Base-by-base conservation (phyloP, 2,329 filamentous ascomycete species). In the Kalmusia sp. region DNA sequence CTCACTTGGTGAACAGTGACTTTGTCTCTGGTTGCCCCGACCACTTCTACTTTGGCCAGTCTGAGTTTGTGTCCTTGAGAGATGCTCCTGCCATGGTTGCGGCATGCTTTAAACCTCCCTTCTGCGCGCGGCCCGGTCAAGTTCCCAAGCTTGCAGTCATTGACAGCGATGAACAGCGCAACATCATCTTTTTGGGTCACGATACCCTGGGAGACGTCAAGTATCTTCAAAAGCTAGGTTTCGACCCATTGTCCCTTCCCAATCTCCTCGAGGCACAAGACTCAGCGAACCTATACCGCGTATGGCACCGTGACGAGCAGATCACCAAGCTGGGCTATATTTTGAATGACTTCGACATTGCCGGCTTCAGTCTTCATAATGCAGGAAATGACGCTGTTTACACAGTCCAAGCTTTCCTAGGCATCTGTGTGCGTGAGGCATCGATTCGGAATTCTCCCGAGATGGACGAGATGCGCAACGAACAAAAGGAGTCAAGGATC, bases 321-420 rank as follows among this genome's bases (percentile, higher is more conserved):
- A 70, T 79, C 3, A 80, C 82, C 12, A 83, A 82, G 1, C 81
- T 98, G 2, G 77, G 76, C 0, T 76, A 63, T 5, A 80, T 96
- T 12, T 82, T 96, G 21, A 65, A 73, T 5, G 81, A 88, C 5
- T 78, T 96, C 24, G 83, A 82, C 2, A 83, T 96, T 7, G 64
- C 76, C 0, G 84, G 80, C 35, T 84, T 79, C 72, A 80, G 89
- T 62, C 79, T 93, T n/a, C 92, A 96, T 73, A 96, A 96, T 67
- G 92, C 88, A 0, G 84, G 92, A 1, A 96, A 96, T 60, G 92
- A 96, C 69, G 92, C 92, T 0, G 83, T 87, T 1, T 95, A 89
- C 69, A 93, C 91, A 0, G 75, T 96, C 57, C 86, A 88, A 56
- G 88, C 86, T 6, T 84, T 95, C 80, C 71, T 96, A 6, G 84